These are phyloP conservation scores for Dalbergia cultrata DNA, from an alignment of 306 rosid genomes.

Conservation along the genomic window DNA sequence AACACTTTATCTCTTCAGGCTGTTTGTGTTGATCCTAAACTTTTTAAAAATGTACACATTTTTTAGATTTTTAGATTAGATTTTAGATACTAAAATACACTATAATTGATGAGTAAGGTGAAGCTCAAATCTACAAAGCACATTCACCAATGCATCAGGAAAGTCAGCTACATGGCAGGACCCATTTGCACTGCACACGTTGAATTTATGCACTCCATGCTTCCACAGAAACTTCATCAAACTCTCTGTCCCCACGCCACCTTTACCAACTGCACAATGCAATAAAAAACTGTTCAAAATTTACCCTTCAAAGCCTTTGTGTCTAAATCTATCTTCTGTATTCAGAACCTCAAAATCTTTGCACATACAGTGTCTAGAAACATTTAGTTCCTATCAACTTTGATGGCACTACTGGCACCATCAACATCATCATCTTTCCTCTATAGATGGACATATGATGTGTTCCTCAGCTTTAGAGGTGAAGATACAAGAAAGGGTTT, in stretches of 20 bases:
- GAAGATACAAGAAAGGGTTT: constrained; percentile 19
- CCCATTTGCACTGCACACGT: neutral
- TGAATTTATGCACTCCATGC: neutral
- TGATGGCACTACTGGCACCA: neutral
- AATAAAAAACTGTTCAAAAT: neutral
- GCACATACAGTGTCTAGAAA: neutral
- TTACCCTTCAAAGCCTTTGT: neutral
- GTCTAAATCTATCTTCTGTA: neutral
- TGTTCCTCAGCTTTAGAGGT: constrained; percentile 25
- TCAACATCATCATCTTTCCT: neutral
- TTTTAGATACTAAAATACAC: no score
- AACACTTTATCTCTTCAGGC: no score
- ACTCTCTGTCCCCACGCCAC: neutral
- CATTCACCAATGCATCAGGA: neutral
- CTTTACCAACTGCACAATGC: neutral
- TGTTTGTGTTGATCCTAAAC: no score
- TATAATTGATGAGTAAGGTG: no score
- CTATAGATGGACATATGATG: constrained; percentile 15
- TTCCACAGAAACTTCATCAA: neutral
- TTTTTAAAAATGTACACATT: no score
- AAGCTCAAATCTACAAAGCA: no score
- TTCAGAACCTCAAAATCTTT: neutral
- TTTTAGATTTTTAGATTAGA: no score
- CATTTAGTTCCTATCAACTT: neutral
- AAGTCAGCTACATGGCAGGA: neutral